phyloP scores from a whole-genome alignment of 2,329 filamentous ascomycete species.

The Corinectria fuckeliana region DNA sequence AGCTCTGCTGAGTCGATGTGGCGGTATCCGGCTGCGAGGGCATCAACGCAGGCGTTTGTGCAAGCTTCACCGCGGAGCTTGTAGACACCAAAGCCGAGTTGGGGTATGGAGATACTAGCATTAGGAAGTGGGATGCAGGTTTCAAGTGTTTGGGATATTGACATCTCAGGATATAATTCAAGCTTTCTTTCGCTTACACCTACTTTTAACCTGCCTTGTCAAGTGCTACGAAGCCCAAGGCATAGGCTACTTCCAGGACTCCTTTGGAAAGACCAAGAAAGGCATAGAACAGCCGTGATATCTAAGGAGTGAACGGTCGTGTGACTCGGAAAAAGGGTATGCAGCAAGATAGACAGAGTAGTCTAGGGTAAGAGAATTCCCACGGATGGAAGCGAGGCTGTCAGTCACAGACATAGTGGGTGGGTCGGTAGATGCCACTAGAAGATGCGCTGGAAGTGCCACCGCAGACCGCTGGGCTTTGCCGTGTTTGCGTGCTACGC shows the following conservation, averaged over 20 bases:
- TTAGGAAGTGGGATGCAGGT: constrained; percentile 32
- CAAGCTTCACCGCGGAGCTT: constrained; percentile 62
- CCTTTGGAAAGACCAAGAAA: neutral
- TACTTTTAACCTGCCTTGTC: no score
- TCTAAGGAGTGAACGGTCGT: neutral
- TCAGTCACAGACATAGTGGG: no score
- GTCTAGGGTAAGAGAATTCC: neutral
- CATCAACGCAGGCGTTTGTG: constrained; percentile 62
- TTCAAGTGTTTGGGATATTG: constrained; percentile 4
- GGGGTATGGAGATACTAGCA: constrained; percentile 56
- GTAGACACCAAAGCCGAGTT: constrained; percentile 76
- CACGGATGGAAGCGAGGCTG: neutral
- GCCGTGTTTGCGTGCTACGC: neutral
- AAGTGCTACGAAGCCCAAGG: neutral
- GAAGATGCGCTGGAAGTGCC: constrained; percentile 14
- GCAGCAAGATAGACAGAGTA: neutral
- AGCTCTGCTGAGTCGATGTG: constrained; percentile 68
- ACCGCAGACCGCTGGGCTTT: neutral
- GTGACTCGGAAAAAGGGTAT: neutral
- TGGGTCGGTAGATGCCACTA: constrained; percentile 13
- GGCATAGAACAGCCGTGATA: neutral
- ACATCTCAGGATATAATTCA: no score
- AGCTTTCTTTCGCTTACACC: no score
- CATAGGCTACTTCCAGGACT: neutral
- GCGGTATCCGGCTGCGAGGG: constrained; percentile 64